phyloP scores from a whole-genome alignment of 139 green algal genomes.

The Coccomyxa sp. region DNA sequence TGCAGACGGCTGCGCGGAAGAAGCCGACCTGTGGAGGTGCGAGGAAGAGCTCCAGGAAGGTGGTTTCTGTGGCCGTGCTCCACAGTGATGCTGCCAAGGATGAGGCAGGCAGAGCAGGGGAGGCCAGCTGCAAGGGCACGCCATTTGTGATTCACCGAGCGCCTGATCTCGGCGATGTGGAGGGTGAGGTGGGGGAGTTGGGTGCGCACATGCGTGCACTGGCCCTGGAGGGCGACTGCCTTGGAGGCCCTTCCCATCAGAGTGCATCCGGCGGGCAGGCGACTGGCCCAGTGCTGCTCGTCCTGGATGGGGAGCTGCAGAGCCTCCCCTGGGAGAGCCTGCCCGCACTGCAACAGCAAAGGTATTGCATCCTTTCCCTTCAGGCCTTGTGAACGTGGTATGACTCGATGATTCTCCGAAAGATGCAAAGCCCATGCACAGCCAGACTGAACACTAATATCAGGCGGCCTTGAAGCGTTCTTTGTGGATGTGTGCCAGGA shows the following conservation, averaged over 20 bases:
- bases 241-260: neutral
- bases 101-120: no score
- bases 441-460: neutral
- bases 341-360: conserved; percentile 23
- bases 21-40: no score
- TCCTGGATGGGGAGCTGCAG: conserved; percentile 56
- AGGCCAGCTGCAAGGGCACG: neutral
- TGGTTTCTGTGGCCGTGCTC: no score
- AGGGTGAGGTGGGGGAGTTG: neutral
- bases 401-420: no score
- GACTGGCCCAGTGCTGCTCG: conserved; percentile 42
- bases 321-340: conserved; percentile 73
- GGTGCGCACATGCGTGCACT: conserved; percentile 2
- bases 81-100: no score
- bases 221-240: conserved; percentile 2
- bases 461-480: neutral
- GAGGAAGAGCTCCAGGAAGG: no score
- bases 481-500: neutral
- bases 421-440: no score
- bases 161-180: neutral
- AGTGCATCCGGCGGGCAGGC: neutral
- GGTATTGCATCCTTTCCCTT: neutral
- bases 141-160: neutral
- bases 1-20: no score
- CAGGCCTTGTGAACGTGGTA: no score